These are phyloP conservation scores for Zoysia japonica DNA, from an alignment of 176 grass and related monocot species.

Conservation along the genomic window DNA sequence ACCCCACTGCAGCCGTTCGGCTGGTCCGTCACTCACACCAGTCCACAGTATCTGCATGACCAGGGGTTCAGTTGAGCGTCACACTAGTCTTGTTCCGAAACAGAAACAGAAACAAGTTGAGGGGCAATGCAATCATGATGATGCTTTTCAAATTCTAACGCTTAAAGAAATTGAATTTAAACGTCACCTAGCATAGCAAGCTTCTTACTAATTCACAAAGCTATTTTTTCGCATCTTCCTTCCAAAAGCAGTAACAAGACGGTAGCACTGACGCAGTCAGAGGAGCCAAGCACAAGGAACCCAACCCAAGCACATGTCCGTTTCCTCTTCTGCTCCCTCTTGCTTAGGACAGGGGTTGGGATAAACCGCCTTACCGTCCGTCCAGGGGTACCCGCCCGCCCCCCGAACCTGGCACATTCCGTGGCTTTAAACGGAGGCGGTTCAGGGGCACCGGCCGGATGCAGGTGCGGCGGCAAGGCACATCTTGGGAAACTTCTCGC, in stretches of 20 bases:
- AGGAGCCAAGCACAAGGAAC: not conserved
- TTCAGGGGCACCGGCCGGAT: slow-evolving; percentile 17
- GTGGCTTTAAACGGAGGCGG: slow-evolving; percentile 25
- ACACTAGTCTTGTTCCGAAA: no score
- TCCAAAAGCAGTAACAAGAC: not conserved
- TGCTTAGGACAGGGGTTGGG: slow-evolving; percentile 30
- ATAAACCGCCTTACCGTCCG: not conserved
- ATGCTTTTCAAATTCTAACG: not conserved
- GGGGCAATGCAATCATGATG: slow-evolving; percentile 31
- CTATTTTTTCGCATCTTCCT: not conserved
- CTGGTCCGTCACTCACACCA: no score
- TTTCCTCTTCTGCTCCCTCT: slow-evolving; percentile 27
- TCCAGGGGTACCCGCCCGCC: not conserved
- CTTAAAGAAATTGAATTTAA: not conserved
- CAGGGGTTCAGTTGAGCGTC: slow-evolving; percentile 15
- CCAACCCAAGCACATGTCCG: slow-evolving; percentile 25
- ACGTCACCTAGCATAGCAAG: no score
- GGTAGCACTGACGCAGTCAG: not conserved
- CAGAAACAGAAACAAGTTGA: no score
- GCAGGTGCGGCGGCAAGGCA: slow-evolving; percentile 41
- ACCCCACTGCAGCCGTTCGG: not conserved
- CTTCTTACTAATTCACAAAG: not conserved
- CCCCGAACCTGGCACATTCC: not conserved
- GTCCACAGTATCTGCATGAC: slow-evolving; percentile 30
- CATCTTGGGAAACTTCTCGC: slow-evolving; percentile 53